Conservation (phyloP, 1,284 basidiomycete genomes). For the Termitomyces sp. region DNA sequence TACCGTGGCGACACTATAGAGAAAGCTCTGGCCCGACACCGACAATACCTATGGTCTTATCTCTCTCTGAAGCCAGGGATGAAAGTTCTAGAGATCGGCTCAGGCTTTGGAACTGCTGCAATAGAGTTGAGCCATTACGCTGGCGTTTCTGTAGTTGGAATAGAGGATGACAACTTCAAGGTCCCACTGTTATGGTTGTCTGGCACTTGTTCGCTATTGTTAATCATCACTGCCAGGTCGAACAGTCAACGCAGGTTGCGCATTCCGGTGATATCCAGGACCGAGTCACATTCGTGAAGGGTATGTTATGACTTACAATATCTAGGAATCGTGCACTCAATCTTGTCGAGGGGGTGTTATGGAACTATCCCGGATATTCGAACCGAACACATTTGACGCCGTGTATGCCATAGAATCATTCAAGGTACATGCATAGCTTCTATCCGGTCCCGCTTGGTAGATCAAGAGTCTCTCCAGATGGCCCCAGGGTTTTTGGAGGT, state of each 20-base stretch:
- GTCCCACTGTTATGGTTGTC: background rate
- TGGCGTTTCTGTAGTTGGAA: background rate
- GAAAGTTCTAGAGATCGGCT: background rate
- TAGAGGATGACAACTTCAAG: background rate
- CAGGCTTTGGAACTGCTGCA: background rate
- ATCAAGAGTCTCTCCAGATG: background rate
- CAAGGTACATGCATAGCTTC: background rate
- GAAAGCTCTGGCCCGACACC: background rate
- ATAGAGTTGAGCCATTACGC: background rate
- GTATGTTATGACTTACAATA: background rate
- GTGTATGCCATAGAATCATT: background rate
- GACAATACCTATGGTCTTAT: background rate
- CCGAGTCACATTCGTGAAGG: background rate
- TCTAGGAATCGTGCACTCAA: background rate
- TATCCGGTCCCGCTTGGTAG: background rate
- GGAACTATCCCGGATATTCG: background rate
- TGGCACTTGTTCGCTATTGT: background rate
- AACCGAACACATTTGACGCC: background rate
- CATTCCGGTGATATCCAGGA: background rate
- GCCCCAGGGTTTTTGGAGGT: background rate
- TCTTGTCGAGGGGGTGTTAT: background rate
- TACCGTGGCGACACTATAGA: background rate
- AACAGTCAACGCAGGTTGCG: background rate
- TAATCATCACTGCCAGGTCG: background rate
- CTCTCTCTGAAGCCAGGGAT: background rate